phyloP scores from a whole-genome alignment of 2,329 filamentous ascomycete species.

The Neofusicoccum ribis region DNA sequence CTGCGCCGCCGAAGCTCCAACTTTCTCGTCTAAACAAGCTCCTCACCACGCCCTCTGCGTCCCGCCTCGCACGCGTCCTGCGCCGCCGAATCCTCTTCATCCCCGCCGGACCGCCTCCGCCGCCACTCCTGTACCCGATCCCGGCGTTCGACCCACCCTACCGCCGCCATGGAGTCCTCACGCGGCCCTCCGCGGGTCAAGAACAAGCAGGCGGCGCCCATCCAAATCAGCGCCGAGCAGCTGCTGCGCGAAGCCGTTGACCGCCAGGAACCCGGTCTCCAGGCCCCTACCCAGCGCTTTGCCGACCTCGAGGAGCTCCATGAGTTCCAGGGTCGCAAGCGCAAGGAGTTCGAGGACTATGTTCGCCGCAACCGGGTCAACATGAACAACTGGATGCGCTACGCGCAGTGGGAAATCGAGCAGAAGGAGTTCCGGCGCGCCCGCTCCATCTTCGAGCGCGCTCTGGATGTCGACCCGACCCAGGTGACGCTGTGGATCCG shows the following conservation, averaged over 20 bases:
- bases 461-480: slow-evolving; percentile 86
- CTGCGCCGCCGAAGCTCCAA: slow-evolving; percentile 12
- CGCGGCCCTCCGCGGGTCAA: slow-evolving; percentile 95
- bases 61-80: background rate
- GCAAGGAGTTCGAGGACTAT: slow-evolving; percentile 98
- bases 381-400: slow-evolving; percentile 99
- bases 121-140: background rate
- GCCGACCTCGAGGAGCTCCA: slow-evolving; percentile 96
- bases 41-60: slow-evolving; percentile 1
- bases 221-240: slow-evolving; percentile 91
- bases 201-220: slow-evolving; percentile 88
- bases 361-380: slow-evolving; percentile 91
- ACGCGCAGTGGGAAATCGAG: slow-evolving; percentile 95
- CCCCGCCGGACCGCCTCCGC: background rate
- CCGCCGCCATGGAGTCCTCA: slow-evolving; percentile 70
- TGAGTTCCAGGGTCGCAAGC: slow-evolving; percentile 93
- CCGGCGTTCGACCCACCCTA: background rate
- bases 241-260: slow-evolving; percentile 96
- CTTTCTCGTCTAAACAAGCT: slow-evolving; percentile 18
- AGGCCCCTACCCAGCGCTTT: slow-evolving; percentile 92
- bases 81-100: background rate
- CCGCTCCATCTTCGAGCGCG: slow-evolving; percentile 89
- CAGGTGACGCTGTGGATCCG: slow-evolving; percentile 85
- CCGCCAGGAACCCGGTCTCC: slow-evolving; percentile 82
- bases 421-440: slow-evolving; percentile 96